A percentile compares a stretch with the other conserved stretches of the same genome.
Conservation (phyloP, 2,329 filamentous ascomycete genomes). For the Thelonectria discophora region DNA sequence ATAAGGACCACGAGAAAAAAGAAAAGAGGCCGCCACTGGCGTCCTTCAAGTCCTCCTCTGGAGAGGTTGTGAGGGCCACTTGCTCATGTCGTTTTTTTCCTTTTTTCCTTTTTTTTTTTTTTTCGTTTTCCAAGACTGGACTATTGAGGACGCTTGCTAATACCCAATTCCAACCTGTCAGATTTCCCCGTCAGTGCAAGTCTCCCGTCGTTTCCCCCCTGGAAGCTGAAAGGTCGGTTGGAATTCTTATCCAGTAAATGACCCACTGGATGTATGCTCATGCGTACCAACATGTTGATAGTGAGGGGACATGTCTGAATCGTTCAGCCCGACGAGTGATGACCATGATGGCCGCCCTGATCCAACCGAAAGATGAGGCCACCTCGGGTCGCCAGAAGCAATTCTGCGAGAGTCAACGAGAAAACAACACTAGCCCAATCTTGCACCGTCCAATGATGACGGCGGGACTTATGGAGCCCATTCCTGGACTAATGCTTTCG, state of each 20-base stretch:
- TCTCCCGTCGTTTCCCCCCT: too few relatives aligned
- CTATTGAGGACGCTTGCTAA: background rate
- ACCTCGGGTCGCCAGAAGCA: conserved; percentile 40
- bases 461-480: conserved; percentile 16
- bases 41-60: conserved; percentile 18
- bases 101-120: too few relatives aligned
- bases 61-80: background rate
- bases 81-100: background rate
- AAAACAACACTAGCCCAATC: conserved; percentile 41
- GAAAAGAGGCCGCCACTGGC: conserved; percentile 18
- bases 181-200: background rate
- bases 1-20: conserved; percentile 21
- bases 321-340: background rate
- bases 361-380: conserved; percentile 20
- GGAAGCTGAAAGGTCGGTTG: too few relatives aligned
- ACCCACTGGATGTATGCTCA: too few relatives aligned
- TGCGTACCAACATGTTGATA: too few relatives aligned
- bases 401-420: conserved; percentile 40
- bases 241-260: too few relatives aligned
- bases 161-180: background rate
- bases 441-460: conserved; percentile 8
- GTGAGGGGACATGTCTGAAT: background rate
- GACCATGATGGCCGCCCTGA: conserved; percentile 3
- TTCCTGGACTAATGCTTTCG: background rate
- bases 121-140: background rate